Evolutionary conservation across 2,329 filamentous ascomycete genomes (phyloP), one percentile per base, ranked within the genome.

Genomic region (Pezicula radicicola): DNA sequence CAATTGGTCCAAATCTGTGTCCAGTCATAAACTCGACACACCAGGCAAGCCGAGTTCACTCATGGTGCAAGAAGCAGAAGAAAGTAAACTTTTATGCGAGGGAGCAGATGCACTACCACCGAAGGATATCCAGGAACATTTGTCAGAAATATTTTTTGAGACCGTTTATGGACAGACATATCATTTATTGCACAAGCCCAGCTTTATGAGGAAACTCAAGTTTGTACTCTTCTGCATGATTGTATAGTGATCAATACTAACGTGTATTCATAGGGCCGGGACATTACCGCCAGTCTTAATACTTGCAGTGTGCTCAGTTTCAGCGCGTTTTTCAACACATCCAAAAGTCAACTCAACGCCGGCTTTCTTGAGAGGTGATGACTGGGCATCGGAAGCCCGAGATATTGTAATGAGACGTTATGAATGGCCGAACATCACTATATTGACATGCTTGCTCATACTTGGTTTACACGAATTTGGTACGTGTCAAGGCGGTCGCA

Each of bases 101-200:
- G 94, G 94, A 1, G 79, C 81, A 2, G 91, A 96, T 58, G 86
- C 87, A 51, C 72, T 99, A 13, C 94, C 94, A 1, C 77, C 89
- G 0, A 86, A 87, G 66, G 92, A 97, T 39, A 83, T 97, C 12
- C 94, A 97, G 67, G 89, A 96, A 65, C 93, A 97, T 70, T 78
- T 99, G 6, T 87, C 92, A 16, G 92, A 97, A 63, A 85, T 97
- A 0, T 99, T 95, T 67, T 99, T 97, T 65, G 93, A 97, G 64
- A 92, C 88, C 63, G 82, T 97, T 1, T 97, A 99, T 66, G 94
- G 94, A 8, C 94, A 97, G 67, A 89, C 91, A 33, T 99, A 97
- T 68, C 89, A 95, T 58, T 75, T 99, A 18, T 81, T 99, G 9
- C 94, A 99, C 71, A 97, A 97, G 67, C 93, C 94, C 36, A 97